These are phyloP conservation scores for Hericium coralloides DNA, from an alignment of 768 basidiomycete genomes.

Conservation along the genomic window DNA sequence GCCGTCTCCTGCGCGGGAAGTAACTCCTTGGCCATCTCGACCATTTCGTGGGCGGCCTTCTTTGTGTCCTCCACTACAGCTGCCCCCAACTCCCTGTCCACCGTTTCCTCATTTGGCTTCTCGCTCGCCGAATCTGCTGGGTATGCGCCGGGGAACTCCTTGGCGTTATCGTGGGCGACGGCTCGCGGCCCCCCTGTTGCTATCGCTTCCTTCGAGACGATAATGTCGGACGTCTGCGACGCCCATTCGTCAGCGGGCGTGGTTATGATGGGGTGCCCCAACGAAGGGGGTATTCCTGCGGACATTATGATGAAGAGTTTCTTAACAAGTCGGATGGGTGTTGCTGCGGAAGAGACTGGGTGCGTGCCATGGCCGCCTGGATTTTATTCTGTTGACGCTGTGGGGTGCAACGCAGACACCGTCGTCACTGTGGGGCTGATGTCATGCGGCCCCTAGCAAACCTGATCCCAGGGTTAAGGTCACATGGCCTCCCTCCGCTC, in stretches of 20 bases:
- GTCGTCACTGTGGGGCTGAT: background rate
- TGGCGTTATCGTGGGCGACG: no score
- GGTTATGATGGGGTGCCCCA: background rate
- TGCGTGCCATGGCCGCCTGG: background rate
- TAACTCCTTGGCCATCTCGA: background rate
- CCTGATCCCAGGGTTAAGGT: no score
- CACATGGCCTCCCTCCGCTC: background rate
- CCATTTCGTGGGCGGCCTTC: background rate
- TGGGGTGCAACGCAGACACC: background rate
- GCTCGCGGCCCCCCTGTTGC: background rate
- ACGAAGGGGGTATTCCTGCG: background rate
- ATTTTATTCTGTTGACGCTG: background rate
- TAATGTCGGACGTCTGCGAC: background rate
- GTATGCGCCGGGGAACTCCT: background rate
- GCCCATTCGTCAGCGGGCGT: background rate
- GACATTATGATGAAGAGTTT: background rate
- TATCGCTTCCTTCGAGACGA: background rate
- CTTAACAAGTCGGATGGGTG: background rate
- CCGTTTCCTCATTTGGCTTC: background rate
- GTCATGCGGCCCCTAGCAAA: no score
- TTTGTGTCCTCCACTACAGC: background rate
- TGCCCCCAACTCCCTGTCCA: background rate
- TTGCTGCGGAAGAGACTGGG: background rate
- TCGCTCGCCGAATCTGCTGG: background rate
- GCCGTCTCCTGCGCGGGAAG: slow-evolving; percentile 1